Conservation (phyloP, 2,329 filamentous ascomycete genomes). For the Neofusicoccum parvum region DNA sequence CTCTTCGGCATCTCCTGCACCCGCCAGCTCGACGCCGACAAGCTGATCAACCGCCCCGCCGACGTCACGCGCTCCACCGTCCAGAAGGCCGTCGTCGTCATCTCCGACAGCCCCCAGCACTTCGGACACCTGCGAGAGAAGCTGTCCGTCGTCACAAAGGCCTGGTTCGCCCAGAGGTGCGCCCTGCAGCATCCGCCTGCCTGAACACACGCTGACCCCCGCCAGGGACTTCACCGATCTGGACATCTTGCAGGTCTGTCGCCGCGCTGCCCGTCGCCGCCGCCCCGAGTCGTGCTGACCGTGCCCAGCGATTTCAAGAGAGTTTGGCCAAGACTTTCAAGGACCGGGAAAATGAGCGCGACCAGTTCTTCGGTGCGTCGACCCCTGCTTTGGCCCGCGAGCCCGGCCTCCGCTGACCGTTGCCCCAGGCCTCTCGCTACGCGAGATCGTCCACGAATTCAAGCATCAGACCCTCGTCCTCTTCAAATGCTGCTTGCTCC, state of each 20-base stretch:
- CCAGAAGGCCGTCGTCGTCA: constrained; percentile 95
- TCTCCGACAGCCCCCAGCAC: constrained; percentile 85
- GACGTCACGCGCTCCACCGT: constrained; percentile 98
- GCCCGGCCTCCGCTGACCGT: constrained; percentile 42
- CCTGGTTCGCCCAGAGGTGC: constrained; percentile 90
- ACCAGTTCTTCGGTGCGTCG: constrained; percentile 75
- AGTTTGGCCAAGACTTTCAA: constrained; percentile 65
- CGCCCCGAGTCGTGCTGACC: constrained; percentile 12
- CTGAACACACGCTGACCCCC: not conserved
- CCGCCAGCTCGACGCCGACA: constrained; percentile 79
- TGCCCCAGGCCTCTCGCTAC: constrained; percentile 65
- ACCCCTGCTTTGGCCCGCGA: not conserved
- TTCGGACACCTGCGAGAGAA: constrained; percentile 91
- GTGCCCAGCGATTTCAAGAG: constrained; percentile 76
- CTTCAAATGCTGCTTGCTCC: constrained; percentile 88
- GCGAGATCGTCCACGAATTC: constrained; percentile 92
- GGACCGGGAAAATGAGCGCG: constrained; percentile 71
- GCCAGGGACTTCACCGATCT: constrained; percentile 80
- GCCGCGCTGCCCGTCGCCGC: not conserved
- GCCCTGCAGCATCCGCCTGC: constrained; percentile 23
- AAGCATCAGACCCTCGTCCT: constrained; percentile 92
- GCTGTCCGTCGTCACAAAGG: constrained; percentile 84
- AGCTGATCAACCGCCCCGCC: constrained; percentile 74
- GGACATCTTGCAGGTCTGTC: constrained; percentile 71
- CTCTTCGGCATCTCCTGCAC: constrained; percentile 97